A percentile compares a stretch with the other conserved stretches of the same genome.
phyloP scores from a whole-genome alignment of 2,329 filamentous ascomycete species.

The Colletotrichum cordylinicola region DNA sequence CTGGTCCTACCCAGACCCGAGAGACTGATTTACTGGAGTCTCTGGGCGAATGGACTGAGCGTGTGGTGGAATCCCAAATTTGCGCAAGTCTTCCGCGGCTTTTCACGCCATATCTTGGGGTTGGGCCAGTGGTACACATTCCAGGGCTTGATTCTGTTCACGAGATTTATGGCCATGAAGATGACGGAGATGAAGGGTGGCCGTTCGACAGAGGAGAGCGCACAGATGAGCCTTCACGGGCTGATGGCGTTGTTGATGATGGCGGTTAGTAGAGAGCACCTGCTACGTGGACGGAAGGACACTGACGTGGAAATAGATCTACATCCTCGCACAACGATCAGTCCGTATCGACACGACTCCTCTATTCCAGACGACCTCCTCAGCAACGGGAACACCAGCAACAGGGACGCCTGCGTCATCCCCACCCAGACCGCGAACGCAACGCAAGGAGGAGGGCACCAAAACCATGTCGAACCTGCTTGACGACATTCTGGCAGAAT shows the following conservation, averaged over 20 bases:
- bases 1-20: conserved; percentile 38
- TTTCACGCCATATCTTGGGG: conserved; percentile 63
- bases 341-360: conserved; percentile 64
- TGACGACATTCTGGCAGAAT: conserved; percentile 46
- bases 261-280: conserved; percentile 49
- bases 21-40: conserved; percentile 49
- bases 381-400: conserved; percentile 25
- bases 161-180: conserved; percentile 57
- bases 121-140: conserved; percentile 71
- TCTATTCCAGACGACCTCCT: conserved; percentile 47
- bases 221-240: conserved; percentile 58
- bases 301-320: conserved; percentile 44
- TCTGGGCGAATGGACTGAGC: conserved; percentile 55
- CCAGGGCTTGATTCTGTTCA: conserved; percentile 63
- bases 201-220: conserved; percentile 40
- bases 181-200: conserved; percentile 45
- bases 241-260: conserved; percentile 58
- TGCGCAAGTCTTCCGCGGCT: conserved; percentile 64
- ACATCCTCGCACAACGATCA: conserved; percentile 45
- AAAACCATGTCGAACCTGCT: conserved; percentile 53
- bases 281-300: not conserved
- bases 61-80: conserved; percentile 75
- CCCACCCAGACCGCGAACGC: conserved; percentile 23
- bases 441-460: conserved; percentile 32
- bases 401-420: conserved; percentile 26